A percentile compares a stretch with the other conserved stretches of the same genome.
Evolutionary conservation across 139 green algal species (phyloP).

Genomic region (Chlamydomonas eustigma): DNA sequence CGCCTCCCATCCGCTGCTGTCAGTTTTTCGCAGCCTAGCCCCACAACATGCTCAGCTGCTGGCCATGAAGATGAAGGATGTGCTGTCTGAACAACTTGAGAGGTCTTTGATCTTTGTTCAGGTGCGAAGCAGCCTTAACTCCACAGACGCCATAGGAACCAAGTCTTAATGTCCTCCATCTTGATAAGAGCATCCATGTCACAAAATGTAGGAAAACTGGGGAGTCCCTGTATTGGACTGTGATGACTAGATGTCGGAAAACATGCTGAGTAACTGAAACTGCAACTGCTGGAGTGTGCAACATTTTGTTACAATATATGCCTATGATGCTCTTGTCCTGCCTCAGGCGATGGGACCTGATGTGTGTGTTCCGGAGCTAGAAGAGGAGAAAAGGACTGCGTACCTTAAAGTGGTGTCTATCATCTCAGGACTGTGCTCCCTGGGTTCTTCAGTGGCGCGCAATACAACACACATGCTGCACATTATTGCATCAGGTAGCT

Average conservation of each 20-base stretch:
- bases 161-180: too few relatives aligned
- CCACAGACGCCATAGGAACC: too few relatives aligned
- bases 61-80: conserved; percentile 27
- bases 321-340: neutral
- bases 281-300: too few relatives aligned
- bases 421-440: conserved; percentile 52
- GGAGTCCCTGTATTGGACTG: too few relatives aligned
- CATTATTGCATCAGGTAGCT: conserved; percentile 18
- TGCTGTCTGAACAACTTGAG: conserved; percentile 32
- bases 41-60: conserved; percentile 36
- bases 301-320: too few relatives aligned
- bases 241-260: too few relatives aligned
- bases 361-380: conserved; percentile 22
- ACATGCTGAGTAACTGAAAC: too few relatives aligned
- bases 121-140: too few relatives aligned
- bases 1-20: conserved; percentile 70
- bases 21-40: conserved; percentile 65
- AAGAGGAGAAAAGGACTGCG: conserved; percentile 29
- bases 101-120: conserved; percentile 24
- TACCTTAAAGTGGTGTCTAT: conserved; percentile 28
- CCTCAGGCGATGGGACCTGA: conserved; percentile 13
- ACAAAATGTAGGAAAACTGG: too few relatives aligned
- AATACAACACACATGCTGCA: conserved; percentile 55
- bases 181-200: too few relatives aligned
- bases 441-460: conserved; percentile 60